Evolutionary conservation across 1,284 basidiomycete genomes (phyloP), one percentile per base, ranked within the genome.

Genomic region (Entoloma clypeatum): DNA sequence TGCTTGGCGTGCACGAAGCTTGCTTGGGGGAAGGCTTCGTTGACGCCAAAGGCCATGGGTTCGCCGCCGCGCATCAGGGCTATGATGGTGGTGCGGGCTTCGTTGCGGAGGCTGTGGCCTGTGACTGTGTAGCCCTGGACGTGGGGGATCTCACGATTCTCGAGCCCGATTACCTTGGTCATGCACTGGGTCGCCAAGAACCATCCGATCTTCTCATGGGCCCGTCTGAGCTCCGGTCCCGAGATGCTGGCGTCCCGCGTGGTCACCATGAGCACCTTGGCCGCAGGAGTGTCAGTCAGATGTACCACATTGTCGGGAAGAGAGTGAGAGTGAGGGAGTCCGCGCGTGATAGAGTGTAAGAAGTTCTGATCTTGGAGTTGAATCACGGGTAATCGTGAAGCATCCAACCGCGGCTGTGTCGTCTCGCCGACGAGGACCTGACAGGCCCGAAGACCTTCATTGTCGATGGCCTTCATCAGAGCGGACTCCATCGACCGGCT

Each of bases 51-150:
- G 22, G 54, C 54, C 53, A 56, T 53, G 9, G 53, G 52, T 43
- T 56, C 54, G 21, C 54, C 54, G 23, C 53, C 54, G 30, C 53
- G 54, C 54, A 56, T 56, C 8, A 56, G 53, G 11, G 54, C 53
- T 38, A 56, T 49, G 33, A 56, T 55, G 30, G 43, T 35, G 10
- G 48, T 56, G 43, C 48, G 47, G 31, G 35, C 36, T 35, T 54
- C 54, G 18, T 53, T 31, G 36, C 26, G 44, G 43, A 54, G 32
- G 18, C 53, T 43, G 48, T 50, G 47, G 9, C 54, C 54, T 29
- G 25, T 49, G 14, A 53, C 54, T 16, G 37, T 10, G 13, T 48
- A 24, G 34, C 54, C 54, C 30, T 56, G 54, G 6, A 56, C 54
- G 45, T 56, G 53, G 9, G 40, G 49, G 36, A 54, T 56, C 8